Conservation (phyloP, 352 stramenopile species). For the Globisporangium splendens region DNA sequence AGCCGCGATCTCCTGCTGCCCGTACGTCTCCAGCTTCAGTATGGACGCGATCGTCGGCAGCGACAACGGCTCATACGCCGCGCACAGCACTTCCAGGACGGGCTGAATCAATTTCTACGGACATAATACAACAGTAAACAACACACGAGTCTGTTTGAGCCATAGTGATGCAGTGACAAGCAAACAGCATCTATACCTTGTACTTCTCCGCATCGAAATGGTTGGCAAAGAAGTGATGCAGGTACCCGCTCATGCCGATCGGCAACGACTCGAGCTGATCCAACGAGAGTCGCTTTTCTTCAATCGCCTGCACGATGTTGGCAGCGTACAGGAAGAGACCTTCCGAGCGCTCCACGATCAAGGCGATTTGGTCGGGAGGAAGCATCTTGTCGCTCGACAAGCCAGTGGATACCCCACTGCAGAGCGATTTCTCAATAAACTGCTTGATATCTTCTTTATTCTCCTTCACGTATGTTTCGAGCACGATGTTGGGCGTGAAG, state of each 20-base stretch:
- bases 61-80: constrained; percentile 57
- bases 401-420: neutral
- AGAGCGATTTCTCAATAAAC: constrained; percentile 20
- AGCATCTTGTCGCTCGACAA: constrained; percentile 6
- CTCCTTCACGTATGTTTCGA: constrained; percentile 42
- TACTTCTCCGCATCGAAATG: constrained; percentile 58
- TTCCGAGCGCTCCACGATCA: constrained; percentile 56
- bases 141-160: neutral
- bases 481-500: constrained; percentile 36
- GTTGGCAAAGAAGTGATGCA: constrained; percentile 68
- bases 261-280: constrained; percentile 54
- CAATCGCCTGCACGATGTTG: constrained; percentile 68
- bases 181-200: constrained; percentile 21
- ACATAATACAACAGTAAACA: neutral
- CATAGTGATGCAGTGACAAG: neutral
- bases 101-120: constrained; percentile 39
- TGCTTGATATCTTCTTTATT: constrained; percentile 49
- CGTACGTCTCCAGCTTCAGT: constrained; percentile 52
- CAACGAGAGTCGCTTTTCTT: constrained; percentile 41
- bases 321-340: constrained; percentile 73
- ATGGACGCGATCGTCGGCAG: constrained; percentile 42
- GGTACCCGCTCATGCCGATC: constrained; percentile 58
- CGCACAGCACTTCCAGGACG: constrained; percentile 66
- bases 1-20: constrained; percentile 49
- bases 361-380: constrained; percentile 31